Base-by-base conservation (phyloP, 768 basidiomycete genomes). In the Tulasnella sp. region DNA sequence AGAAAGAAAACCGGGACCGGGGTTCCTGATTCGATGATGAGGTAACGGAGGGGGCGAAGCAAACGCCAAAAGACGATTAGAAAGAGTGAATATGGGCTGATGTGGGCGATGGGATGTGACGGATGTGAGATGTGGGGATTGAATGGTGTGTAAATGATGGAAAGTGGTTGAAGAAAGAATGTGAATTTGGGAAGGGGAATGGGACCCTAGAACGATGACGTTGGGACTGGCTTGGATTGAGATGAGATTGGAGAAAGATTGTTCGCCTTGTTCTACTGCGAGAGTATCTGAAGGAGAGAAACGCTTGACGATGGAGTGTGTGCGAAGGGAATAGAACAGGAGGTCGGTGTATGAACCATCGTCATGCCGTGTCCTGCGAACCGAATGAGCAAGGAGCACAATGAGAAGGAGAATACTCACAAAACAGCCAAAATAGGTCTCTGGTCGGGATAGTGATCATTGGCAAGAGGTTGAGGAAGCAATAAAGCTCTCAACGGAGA, bases 41-140 rank as follows among this genome's bases (percentile, higher is more conserved):
- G 48, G 48, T 22, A 50, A 40, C 20, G 68, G 61, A 27, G 66
- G 59, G 8, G 63, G 66, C n/a, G 67, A 65, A 7, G 74, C 71
- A 57, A 73, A 83, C 3, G 78, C 81, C 12, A 85, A 67, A 22
- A 86, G 72, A 8, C 81, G 77, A 31, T 70, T 64, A 10, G 78
- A 78, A 16, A 81, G 66, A 3, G 78, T 69, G 60, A 76, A 83
- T 8, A 81, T 64, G 1, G 83, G 76, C n/a, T 58, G 64, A 1
- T 69, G 69, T 28, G 57, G 49, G 16, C 53, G 52, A 40, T 20
- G 41, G 32, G 34, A 32, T 37, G 53, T 25, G 51, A 44, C 13
- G 41, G 49, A 37, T 70, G 19, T 67, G 66, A 37, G 70, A 52
- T 4, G 70, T 69, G 46, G 16, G 19, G 45, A 35, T 24, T 70